Conservation (phyloP, 371 early-diverging fungal species). For the Mucor lusitanicus region DNA sequence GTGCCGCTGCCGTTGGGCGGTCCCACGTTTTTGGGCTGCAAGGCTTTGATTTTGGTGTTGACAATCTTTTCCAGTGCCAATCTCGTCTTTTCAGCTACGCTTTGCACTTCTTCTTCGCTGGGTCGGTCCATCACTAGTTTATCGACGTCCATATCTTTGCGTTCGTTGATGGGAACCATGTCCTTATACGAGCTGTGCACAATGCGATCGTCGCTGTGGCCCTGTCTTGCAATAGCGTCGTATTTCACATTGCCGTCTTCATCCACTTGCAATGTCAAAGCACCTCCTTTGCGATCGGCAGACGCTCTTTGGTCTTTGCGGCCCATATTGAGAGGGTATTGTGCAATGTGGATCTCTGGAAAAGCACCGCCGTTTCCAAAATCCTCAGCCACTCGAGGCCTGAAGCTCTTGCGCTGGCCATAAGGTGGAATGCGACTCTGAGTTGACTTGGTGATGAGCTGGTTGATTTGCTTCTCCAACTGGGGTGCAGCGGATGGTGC, state of each 20-base stretch:
- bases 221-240: conserved; percentile 86
- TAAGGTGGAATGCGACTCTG: conserved; percentile 73
- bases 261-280: conserved; percentile 89
- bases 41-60: conserved; percentile 75
- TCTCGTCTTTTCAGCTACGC: conserved; percentile 86
- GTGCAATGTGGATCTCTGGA: conserved; percentile 89
- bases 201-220: conserved; percentile 69
- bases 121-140: conserved; percentile 78
- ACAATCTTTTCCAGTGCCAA: conserved; percentile 87
- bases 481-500: conserved; percentile 29
- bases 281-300: conserved; percentile 59
- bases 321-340: conserved; percentile 95
- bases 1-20: conserved; percentile 42
- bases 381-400: conserved; percentile 82
- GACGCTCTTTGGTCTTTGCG: conserved; percentile 60
- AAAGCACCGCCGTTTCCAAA: conserved; percentile 97
- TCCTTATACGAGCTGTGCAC: conserved; percentile 87
- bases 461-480: conserved; percentile 40
- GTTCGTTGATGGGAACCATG: conserved; percentile 75
- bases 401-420: conserved; percentile 77
- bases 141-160: conserved; percentile 72
- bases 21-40: conserved; percentile 67
- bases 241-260: conserved; percentile 87
- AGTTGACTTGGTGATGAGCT: conserved; percentile 39
- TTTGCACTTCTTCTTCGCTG: conserved; percentile 73